Evolutionary conservation across 2,329 filamentous ascomycete genomes (phyloP).

Genomic region (Sporothrix sp.): DNA sequence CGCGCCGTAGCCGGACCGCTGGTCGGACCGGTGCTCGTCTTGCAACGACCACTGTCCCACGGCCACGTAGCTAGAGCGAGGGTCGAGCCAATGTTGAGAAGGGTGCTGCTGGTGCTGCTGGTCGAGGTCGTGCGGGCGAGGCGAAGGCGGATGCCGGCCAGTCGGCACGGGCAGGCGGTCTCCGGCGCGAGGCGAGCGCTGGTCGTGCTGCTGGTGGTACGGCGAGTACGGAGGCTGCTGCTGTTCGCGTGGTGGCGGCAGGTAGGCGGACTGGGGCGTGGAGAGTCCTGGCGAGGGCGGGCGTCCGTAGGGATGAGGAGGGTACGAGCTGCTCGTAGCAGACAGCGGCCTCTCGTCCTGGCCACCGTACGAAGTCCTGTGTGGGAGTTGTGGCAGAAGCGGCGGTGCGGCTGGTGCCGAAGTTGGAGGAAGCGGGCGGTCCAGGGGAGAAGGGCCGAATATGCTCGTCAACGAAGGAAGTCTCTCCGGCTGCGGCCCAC

Average conservation of each 20-base stretch:
- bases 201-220: neutral
- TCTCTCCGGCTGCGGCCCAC: slow-evolving; percentile 31
- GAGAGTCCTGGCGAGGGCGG: neutral
- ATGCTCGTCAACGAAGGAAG: slow-evolving; percentile 49
- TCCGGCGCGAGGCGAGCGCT: slow-evolving; percentile 1
- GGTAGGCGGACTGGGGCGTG: neutral
- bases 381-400: slow-evolving; percentile 17
- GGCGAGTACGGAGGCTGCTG: neutral
- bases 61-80: slow-evolving; percentile 9
- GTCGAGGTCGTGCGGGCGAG: slow-evolving; percentile 2
- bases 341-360: too few species aligned
- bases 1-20: neutral
- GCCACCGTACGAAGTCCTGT: neutral
- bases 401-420: slow-evolving; percentile 23
- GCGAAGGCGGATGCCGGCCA: slow-evolving; percentile 6
- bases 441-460: slow-evolving; percentile 43
- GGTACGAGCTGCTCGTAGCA: too few species aligned
- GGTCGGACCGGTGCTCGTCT: neutral
- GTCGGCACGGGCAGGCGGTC: neutral
- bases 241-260: neutral
- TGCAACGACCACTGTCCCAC: slow-evolving; percentile 10
- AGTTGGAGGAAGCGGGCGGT: slow-evolving; percentile 30
- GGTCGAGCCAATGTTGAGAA: slow-evolving; percentile 6
- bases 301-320: neutral
- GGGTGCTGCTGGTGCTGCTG: slow-evolving; percentile 1